Percentiles rank a stretch among this genome's conserved stretches.
Evolutionary conservation across 176 grass and related monocot genomes (phyloP).

Genomic region (Eremochloa ophiuroides): DNA sequence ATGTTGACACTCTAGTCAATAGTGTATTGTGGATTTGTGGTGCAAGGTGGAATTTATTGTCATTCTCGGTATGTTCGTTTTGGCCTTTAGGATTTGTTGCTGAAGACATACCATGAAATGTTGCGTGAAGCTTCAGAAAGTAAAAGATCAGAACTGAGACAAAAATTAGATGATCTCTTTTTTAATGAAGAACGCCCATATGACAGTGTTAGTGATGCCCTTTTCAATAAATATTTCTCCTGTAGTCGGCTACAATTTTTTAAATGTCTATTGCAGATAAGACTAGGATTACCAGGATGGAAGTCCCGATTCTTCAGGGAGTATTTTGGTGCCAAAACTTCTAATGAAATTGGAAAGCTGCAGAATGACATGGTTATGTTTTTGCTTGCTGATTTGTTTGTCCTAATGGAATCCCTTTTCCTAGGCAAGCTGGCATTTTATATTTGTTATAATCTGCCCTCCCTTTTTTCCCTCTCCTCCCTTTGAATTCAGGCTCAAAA

Average conservation of each 20-base stretch:
- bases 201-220: conserved; percentile 30
- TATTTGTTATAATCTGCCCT: not conserved
- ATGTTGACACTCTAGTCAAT: not conserved
- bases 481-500: conserved; percentile 41
- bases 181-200: conserved; percentile 25
- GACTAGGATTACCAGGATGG: conserved; percentile 43
- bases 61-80: not conserved
- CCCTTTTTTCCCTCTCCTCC: not conserved
- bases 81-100: not conserved
- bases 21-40: not conserved
- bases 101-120: not conserved
- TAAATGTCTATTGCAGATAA: conserved; percentile 35
- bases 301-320: conserved; percentile 56
- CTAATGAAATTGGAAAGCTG: conserved; percentile 39
- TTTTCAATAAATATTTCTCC: not conserved
- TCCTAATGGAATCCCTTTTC: not conserved
- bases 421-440: not conserved
- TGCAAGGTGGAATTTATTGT: not conserved
- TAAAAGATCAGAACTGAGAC: conserved; percentile 22
- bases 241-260: not conserved
- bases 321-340: conserved; percentile 36
- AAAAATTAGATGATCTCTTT: not conserved
- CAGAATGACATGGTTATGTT: conserved; percentile 36
- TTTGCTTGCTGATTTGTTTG: conserved; percentile 22
- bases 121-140: not conserved